Evolutionary conservation across 2,329 filamentous ascomycete species (phyloP), one percentile per base, ranked within the genome.

Genomic region (Trichoderma semiorbis): DNA sequence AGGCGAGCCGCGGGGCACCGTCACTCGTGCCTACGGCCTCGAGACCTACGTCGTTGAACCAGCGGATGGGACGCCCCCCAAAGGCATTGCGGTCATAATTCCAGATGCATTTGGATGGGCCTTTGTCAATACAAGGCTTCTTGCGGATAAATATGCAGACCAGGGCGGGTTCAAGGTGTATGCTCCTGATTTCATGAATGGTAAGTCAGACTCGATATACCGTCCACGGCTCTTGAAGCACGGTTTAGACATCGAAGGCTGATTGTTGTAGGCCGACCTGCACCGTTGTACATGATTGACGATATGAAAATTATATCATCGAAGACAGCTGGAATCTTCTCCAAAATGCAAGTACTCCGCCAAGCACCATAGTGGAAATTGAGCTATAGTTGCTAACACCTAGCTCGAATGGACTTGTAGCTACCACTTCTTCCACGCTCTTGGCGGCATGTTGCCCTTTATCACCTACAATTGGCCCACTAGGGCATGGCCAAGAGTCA

Each of bases 41-140:
- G 78, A 84, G 43, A 81, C 83, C 1, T 89, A 89, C 72, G 79
- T 88, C 18, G 79, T 82, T 8, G 81, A 78, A 55, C 81, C 82
- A 0, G 32, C 77, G 0, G 70, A 75, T n/a, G 79, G 81, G 1
- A 66, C 57, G 11, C 8, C 70, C 0, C 55, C 80, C n/a, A 84
- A 83, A 47, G 87, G 81, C 12, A 83, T 87, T 72, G 78, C 89
- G 11, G 84, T 89, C 55, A 81, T 89, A 64, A 81, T 90, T 36
- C 82, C 87, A 0, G 88, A 89, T 75, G 84, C 84, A 0, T 89
- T 89, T 74, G 87, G 87, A 18, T 87, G 86, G 83, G 80, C 82
- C 3, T 85, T 89, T 73, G 78, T 83, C 26, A 89, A 89, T 77
- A 84, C 83, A 66, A 82, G 85, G 47, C 77, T 88, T 7, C 77